Base-by-base conservation (phyloP, 1,284 basidiomycete genomes). In the Ustanciosporium gigantosporum region DNA sequence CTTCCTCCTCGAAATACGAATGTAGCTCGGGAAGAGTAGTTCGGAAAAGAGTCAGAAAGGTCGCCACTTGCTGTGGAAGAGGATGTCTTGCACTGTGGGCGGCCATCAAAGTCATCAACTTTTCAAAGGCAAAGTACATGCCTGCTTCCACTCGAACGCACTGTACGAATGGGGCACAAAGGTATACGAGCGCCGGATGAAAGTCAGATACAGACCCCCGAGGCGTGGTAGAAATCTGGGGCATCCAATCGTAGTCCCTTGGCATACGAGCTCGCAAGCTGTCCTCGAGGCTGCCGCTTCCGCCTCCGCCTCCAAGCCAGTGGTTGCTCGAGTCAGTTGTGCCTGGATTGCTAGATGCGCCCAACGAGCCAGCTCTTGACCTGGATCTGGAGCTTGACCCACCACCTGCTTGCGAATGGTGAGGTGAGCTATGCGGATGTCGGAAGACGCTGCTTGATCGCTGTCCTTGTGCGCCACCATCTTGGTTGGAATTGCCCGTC, bases 1-100 rank as follows among this genome's bases (percentile, higher is more conserved):
- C 75, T 36, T 79, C 77, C 42, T 77, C 75, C 34, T 79, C 77
- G 52, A 79, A 79, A 65, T 79, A 79, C 2, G 66, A 58, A 34
- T 71, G 60, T n/a, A 79, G 66, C 36, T 78, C 76, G 11, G 77
- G 77, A 4, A 78, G 46, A 13, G 76, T 74, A 9, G 64, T 68
- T 0, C 76, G 66, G 36, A 79, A 76, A 3, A 79, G 66, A 11
- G 75, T 74, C 7, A 78, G 55, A 31, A 79, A 78, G n/a, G 68
- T 68, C 0, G 77, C 67, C 3, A 78, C 69, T 17, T 70, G 68
- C 3, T 50, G 55, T 3, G 76, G 53, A 1, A 78, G 49, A 0
- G 76, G 73, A 17, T 70, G 36, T 20, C 36, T 31, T 3, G 41
- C 41, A 34, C 69, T 55, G 47, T 74, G 68, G 7, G 51, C 45